These are phyloP conservation scores for Phytophthora podocarpi DNA, from an alignment of 352 stramenopile genomes.

Conservation along the genomic window DNA sequence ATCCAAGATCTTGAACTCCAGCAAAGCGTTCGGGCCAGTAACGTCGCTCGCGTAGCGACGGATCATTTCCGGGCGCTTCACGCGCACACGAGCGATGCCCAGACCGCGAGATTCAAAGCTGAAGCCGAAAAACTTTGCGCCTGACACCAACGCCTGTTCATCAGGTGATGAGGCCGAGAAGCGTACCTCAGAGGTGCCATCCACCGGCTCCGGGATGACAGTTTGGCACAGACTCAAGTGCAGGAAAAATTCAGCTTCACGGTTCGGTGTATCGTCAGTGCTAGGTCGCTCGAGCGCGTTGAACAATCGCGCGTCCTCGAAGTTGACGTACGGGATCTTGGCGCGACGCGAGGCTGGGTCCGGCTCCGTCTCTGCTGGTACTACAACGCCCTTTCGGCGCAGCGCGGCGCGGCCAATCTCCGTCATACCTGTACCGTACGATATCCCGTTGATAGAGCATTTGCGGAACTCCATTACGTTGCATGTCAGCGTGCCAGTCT, in stretches of 20 bases:
- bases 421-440: slow-evolving; percentile 90
- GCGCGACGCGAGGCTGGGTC: slow-evolving; percentile 13
- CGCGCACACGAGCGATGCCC: slow-evolving; percentile 62
- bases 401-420: slow-evolving; percentile 79
- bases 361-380: slow-evolving; percentile 47
- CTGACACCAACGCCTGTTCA: slow-evolving; percentile 90
- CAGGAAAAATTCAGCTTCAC: slow-evolving; percentile 84
- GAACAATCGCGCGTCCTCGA: slow-evolving; percentile 64
- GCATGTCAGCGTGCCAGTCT: slow-evolving; percentile 94
- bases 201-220: slow-evolving; percentile 67
- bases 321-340: slow-evolving; percentile 83
- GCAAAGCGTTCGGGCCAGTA: slow-evolving; percentile 47
- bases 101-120: slow-evolving; percentile 72
- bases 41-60: slow-evolving; percentile 31
- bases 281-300: slow-evolving; percentile 42
- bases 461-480: slow-evolving; percentile 97
- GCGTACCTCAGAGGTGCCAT: slow-evolving; percentile 57
- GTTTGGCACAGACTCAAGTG: slow-evolving; percentile 85
- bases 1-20: slow-evolving; percentile 89
- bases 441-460: slow-evolving; percentile 92
- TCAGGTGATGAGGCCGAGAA: slow-evolving; percentile 86
- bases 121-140: slow-evolving; percentile 82
- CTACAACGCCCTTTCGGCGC: slow-evolving; percentile 61
- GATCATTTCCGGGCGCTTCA: slow-evolving; percentile 43
- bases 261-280: slow-evolving; percentile 30